Conservation (phyloP, 305 asterid genomes). For the Lippia alba region DNA sequence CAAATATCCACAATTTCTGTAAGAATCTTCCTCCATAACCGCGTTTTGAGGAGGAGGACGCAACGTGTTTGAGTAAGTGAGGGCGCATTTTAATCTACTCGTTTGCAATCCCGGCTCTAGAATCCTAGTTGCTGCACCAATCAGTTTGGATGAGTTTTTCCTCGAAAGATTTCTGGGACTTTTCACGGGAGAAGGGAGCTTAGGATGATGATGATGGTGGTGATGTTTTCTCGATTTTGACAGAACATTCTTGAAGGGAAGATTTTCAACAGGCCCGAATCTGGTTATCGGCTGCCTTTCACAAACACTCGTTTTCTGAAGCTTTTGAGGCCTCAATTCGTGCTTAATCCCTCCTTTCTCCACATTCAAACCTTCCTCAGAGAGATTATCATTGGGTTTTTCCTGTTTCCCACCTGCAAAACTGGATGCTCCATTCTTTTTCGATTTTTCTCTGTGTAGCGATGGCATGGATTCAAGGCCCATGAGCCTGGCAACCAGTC, state of each 20-base stretch:
- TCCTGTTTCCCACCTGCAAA: slow-evolving; percentile 32
- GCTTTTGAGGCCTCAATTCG: slow-evolving; percentile 85
- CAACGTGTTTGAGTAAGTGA: slow-evolving; percentile 49
- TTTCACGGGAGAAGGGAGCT: slow-evolving; percentile 71
- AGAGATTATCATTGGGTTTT: slow-evolving; percentile 29
- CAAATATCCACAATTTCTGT: slow-evolving; percentile 64
- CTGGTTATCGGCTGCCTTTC: slow-evolving; percentile 60
- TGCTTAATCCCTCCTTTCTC: slow-evolving; percentile 58
- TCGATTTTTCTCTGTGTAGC: slow-evolving; percentile 48
- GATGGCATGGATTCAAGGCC: slow-evolving; percentile 92
- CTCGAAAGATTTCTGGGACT: slow-evolving; percentile 66
- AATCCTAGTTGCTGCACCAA: slow-evolving; percentile 83
- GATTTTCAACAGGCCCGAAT: slow-evolving; percentile 60
- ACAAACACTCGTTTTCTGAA: slow-evolving; percentile 68
- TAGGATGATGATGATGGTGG: slow-evolving; percentile 40
- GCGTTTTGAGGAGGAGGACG: slow-evolving; percentile 37
- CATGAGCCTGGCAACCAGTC: slow-evolving; percentile 95
- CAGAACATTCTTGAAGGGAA: slow-evolving; percentile 70
- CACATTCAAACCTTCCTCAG: slow-evolving; percentile 39
- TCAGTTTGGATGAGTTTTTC: slow-evolving; percentile 68
- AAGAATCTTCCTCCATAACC: slow-evolving; percentile 44
- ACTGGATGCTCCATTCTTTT: slow-evolving; percentile 45
- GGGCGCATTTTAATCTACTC: slow-evolving; percentile 59
- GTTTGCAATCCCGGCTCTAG: slow-evolving; percentile 85
- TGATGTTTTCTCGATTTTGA: slow-evolving; percentile 68